Evolutionary conservation across 2,329 filamentous ascomycete genomes (phyloP).

Genomic region (Tolypocladium cylindrosporum): DNA sequence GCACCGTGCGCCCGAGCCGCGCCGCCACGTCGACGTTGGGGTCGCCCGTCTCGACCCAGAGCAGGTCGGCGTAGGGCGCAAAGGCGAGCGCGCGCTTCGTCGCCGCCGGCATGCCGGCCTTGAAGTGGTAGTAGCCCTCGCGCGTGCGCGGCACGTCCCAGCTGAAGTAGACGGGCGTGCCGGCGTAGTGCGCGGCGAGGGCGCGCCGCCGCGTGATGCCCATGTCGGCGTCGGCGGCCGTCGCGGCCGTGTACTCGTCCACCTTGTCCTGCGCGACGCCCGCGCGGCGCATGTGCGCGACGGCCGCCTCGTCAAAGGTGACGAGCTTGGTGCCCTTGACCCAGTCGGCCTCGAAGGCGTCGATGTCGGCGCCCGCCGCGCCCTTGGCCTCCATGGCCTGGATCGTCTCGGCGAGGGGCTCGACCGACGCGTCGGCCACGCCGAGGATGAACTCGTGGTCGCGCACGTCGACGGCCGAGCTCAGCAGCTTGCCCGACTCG

Average conservation of each 20-base stretch:
- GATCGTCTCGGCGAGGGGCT: conserved; percentile 77
- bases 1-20: conserved; percentile 68
- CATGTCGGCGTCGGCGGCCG: conserved; percentile 57
- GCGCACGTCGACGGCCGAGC: conserved; percentile 81
- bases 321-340: conserved; percentile 76
- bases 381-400: conserved; percentile 82
- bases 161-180: conserved; percentile 65
- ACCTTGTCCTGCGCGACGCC: conserved; percentile 55
- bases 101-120: conserved; percentile 71
- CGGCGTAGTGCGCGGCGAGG: conserved; percentile 58
- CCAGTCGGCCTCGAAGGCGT: conserved; percentile 79
- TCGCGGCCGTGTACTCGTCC: conserved; percentile 54
- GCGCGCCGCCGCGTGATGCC: conserved; percentile 69
- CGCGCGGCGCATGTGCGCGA: conserved; percentile 60
- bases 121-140: conserved; percentile 90
- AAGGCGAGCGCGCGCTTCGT: conserved; percentile 91
- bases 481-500: conserved; percentile 84
- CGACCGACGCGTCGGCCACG: conserved; percentile 60
- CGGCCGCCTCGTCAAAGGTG: conserved; percentile 85
- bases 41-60: conserved; percentile 95
- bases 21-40: conserved; percentile 71
- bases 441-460: conserved; percentile 97
- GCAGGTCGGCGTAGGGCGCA: conserved; percentile 82
- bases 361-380: conserved; percentile 69
- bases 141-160: conserved; percentile 90